Evolutionary conservation across 2,329 filamentous ascomycete genomes (phyloP).

Genomic region (Aspergillus ustus): DNA sequence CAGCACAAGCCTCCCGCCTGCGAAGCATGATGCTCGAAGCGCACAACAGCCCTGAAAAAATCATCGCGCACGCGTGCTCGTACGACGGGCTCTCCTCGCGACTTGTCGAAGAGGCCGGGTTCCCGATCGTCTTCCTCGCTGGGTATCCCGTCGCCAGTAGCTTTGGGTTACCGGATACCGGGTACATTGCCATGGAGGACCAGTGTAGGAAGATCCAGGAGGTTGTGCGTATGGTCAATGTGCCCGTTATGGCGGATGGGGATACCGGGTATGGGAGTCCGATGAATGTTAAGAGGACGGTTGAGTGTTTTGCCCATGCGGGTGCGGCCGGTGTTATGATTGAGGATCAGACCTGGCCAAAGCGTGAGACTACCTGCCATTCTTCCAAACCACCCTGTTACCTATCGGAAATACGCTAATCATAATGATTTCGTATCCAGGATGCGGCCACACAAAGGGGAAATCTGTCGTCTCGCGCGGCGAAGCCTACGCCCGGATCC

Average conservation of each 20-base stretch:
- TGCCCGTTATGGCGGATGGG: conserved; percentile 53
- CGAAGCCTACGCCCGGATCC: conserved; percentile 53
- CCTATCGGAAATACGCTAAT: no score
- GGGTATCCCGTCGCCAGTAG: conserved; percentile 49
- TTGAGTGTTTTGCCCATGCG: conserved; percentile 50
- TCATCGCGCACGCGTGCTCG: conserved; percentile 49
- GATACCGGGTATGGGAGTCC: conserved; percentile 56
- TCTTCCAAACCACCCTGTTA: not conserved
- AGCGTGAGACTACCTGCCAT: conserved; percentile 38
- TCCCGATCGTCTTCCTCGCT: conserved; percentile 52
- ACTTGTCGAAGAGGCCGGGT: conserved; percentile 52
- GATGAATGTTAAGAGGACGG: conserved; percentile 54
- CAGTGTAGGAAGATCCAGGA: conserved; percentile 54
- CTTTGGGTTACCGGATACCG: conserved; percentile 53
- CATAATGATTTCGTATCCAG: no score
- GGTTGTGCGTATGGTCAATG: conserved; percentile 38
- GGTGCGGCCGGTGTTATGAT: conserved; percentile 49
- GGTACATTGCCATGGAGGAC: conserved; percentile 55
- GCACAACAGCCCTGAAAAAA: conserved; percentile 47
- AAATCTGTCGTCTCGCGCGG: conserved; percentile 52
- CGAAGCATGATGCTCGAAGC: conserved; percentile 40
- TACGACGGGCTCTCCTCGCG: conserved; percentile 53
- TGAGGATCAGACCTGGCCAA: conserved; percentile 57
- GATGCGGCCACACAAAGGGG: conserved; percentile 53
- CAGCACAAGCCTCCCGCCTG: conserved; percentile 43